Evolutionary conservation across 495 filamentous ascomycete species (phyloP).

Genomic region (Hypomontagnella monticulosa): DNA sequence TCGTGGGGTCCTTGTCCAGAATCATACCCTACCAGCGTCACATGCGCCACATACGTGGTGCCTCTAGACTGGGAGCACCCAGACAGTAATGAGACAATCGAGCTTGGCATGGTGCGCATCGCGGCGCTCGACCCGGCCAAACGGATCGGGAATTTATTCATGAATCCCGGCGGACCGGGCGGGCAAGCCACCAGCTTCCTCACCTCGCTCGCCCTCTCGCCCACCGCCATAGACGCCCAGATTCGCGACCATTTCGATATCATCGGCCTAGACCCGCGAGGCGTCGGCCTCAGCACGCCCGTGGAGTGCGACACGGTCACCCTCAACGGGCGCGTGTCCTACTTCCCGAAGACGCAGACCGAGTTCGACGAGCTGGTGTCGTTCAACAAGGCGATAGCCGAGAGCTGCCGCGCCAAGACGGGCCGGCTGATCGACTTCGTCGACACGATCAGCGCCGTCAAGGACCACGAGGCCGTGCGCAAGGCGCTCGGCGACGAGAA

Average conservation of each 20-base stretch:
- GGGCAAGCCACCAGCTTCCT: conserved; percentile 38
- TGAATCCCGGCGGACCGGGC: conserved; percentile 55
- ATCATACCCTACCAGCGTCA: conserved; percentile 21
- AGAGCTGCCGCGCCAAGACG: conserved; percentile 50
- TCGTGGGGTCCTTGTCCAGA: conserved; percentile 43
- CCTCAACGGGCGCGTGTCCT: conserved; percentile 48
- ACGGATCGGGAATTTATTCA: conserved; percentile 49
- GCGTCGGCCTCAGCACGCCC: conserved; percentile 50
- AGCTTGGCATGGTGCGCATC: conserved; percentile 42
- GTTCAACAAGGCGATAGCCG: conserved; percentile 48
- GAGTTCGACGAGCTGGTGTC: conserved; percentile 45
- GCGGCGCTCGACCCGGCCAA: conserved; percentile 37
- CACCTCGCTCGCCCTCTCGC: background rate
- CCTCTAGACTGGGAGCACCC: conserved; percentile 40
- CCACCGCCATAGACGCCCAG: conserved; percentile 30
- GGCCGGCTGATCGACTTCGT: conserved; percentile 49
- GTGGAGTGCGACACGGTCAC: conserved; percentile 50
- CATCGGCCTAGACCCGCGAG: conserved; percentile 46
- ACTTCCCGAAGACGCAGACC: conserved; percentile 45
- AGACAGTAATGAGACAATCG: conserved; percentile 36
- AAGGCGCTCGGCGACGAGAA: conserved; percentile 48
- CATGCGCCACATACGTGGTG: conserved; percentile 39
- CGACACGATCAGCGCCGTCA: conserved; percentile 53
- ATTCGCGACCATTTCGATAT: conserved; percentile 45
- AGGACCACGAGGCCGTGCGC: conserved; percentile 57